Percentiles rank a stretch among this genome's conserved stretches.
Conservation (phyloP, 345 rosid species). For the Eucalyptus sp. region DNA sequence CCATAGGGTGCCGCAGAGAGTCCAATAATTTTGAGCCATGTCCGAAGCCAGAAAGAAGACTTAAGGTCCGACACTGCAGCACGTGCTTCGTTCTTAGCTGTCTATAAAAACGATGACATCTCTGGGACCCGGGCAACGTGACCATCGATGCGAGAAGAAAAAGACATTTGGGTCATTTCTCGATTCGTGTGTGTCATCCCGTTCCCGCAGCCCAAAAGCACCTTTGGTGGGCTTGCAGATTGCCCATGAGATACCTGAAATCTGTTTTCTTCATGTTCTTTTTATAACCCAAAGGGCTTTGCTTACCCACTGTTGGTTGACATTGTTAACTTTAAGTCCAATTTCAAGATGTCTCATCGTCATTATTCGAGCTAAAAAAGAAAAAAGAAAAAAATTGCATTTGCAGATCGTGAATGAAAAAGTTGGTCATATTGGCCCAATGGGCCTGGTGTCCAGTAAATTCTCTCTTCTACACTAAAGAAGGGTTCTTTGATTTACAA, state of each 20-base stretch:
- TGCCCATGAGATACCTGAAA: neutral
- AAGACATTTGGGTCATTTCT: neutral
- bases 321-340: neutral
- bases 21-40: neutral
- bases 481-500: neutral
- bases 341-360: neutral
- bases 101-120: neutral
- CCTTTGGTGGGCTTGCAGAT: neutral
- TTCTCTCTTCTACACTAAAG: neutral
- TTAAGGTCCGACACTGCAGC: neutral
- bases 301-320: neutral
- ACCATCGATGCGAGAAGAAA: neutral
- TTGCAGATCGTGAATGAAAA: neutral
- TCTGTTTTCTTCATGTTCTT: neutral
- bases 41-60: neutral
- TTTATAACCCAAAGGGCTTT: neutral
- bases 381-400: neutral
- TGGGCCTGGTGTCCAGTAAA: neutral
- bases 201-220: neutral
- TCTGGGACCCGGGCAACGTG: neutral
- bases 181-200: neutral
- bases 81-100: neutral
- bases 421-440: neutral
- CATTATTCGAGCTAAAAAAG: neutral
- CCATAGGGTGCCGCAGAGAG: too few relatives aligned